Evolutionary conservation across 495 filamentous ascomycete genomes (phyloP), one percentile per base, ranked within the genome.

Genomic region (Glonium stellatum): DNA sequence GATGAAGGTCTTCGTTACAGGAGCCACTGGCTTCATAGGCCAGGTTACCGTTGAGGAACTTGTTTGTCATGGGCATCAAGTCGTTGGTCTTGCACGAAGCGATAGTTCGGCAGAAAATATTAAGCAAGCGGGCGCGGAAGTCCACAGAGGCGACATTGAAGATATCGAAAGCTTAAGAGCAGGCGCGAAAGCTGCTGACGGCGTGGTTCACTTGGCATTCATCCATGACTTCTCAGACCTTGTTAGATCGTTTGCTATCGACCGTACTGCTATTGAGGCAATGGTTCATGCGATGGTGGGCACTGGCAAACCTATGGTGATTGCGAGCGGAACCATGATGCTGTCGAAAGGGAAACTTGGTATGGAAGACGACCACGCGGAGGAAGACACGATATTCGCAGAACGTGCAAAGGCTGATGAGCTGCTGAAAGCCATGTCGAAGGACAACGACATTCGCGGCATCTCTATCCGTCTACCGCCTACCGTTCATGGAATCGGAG

Each of bases 1-100:
- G n/a, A n/a, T n/a, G n/a, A n/a, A n/a, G n/a, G 72, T 79, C 64
- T 80, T 82, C 57, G 69, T 81, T 41, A 80, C 79, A 21, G 77
- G 78, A 39, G 72, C 75, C 10, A 71, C 74, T 42, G 78, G 78
- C 68, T 78, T 72, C 57, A 71, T 81, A 52, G 79, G 79, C 62
- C 55, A 62, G 31, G 72, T 72, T 9, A 70, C 78, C 12, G 69
- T 75, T 25, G 58, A 75, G 41, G 69, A 79, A 47, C 71, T 79
- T 42, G 66, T 80, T 35, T 34, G 54, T 6, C 56, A 63, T 23
- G 76, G 76, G 18, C 76, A 80, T 61, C 58, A 22, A 0, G 76
- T 81, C n/a, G 63, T 74, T 22, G 79, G 67, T 9, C 75, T 80
- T 51, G 44, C 44, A 15, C 44, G 44, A 19, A 73, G 60, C 11